phyloP scores from a whole-genome alignment of 345 rosid genomes.

The Draba incana region DNA sequence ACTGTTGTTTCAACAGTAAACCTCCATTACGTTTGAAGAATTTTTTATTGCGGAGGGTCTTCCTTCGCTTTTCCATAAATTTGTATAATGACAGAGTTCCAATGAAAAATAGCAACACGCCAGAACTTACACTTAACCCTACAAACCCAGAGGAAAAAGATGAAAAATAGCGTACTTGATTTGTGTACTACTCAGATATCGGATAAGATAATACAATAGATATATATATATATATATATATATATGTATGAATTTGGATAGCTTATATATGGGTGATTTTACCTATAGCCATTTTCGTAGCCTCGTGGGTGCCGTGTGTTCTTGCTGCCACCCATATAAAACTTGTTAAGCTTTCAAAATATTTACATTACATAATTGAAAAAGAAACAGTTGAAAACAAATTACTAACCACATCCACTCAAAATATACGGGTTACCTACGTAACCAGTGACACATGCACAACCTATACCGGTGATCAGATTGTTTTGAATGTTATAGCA shows the following conservation, averaged over 20 bases:
- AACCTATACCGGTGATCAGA: neutral
- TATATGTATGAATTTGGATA: no score
- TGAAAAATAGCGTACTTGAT: neutral
- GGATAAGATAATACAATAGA: no score
- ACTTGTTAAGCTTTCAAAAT: no score
- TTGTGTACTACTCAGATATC: neutral
- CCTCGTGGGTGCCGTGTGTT: no score
- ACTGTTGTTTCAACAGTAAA: conserved; percentile 10
- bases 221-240: no score
- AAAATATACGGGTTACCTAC: conserved; percentile 37
- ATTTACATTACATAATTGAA: no score
- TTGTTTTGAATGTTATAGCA: no score
- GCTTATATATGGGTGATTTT: no score
- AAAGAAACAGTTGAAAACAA: no score
- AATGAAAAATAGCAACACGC: neutral
- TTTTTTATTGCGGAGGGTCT: neutral
- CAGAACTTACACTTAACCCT: conserved; percentile 7
- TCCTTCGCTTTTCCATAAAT: neutral
- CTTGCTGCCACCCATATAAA: no score
- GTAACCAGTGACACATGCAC: conserved; percentile 27
- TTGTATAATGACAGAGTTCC: conserved; percentile 5
- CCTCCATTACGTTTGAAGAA: conserved; percentile 33
- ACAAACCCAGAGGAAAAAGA: neutral
- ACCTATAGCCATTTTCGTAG: neutral
- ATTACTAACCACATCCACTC: conserved; percentile 43